Base-by-base conservation (phyloP, 495 filamentous ascomycete genomes). In the Trichoderma erinaceum region DNA sequence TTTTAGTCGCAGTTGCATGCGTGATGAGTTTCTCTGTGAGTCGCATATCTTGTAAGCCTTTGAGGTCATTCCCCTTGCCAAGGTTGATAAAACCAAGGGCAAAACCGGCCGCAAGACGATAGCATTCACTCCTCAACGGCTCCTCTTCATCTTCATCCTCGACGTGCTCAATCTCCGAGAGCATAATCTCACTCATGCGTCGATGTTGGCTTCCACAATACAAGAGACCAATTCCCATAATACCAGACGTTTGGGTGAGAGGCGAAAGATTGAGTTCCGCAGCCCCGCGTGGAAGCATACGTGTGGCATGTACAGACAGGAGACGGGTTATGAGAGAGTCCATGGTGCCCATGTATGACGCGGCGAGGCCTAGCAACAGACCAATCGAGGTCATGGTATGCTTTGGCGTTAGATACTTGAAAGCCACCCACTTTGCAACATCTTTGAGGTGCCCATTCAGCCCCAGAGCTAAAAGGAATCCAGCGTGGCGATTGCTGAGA, bases 331-430 rank as follows among this genome's bases (percentile, higher is more conserved):
- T 92, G 10, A 97, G 84, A 1, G 90, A 92, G 73, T 99, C 93
- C 96, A 97, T 97, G 27, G 93, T 97, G 10, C 95, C 95, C 63
- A 98, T 79, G 74, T 96, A 95, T 11, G 94, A 97, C 13, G 91
- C 96, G 3, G 96, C 92, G 65, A 99, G 81, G 32, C 95, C 95
- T 11, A 99, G 83, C 56, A 99, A 84, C 23, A 99, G 83, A 12
- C 96, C 95, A 69, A 99, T 96, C 8, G 95, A 97, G 13, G 94
- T 97, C 94, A 98, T 98, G 46, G 93, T 93, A 77, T 99, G 95
- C 74, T 99, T 99, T 3, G 95, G 95, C 0, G 95, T 98, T 38
- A 99, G 79, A 70, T 99, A 99, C 78, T 97, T 98, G 86, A 97
- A 99, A 56, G 93, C 93, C 29, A 97, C 90, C 96, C 96, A 98